phyloP scores from a whole-genome alignment of 2,329 filamentous ascomycete genomes.

The Aureobasidium melanogenum region DNA sequence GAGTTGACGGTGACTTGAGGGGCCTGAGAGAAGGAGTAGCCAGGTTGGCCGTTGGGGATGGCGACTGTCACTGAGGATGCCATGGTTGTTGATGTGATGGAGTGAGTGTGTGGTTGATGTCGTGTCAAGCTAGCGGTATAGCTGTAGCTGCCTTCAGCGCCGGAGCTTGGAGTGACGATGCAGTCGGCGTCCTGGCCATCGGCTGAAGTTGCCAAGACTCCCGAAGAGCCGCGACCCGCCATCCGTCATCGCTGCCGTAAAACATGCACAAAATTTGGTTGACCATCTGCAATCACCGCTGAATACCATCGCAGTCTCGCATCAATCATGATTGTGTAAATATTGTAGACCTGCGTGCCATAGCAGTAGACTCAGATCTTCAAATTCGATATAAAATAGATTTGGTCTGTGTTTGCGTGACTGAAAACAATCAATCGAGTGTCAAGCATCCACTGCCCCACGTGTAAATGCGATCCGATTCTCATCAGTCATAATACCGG shows the following conservation, averaged over 20 bases:
- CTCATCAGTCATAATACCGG: constrained; percentile 8
- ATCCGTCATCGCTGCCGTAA: not conserved
- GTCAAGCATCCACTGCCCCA: constrained; percentile 4
- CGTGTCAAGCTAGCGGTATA: not conserved
- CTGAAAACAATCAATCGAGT: not conserved
- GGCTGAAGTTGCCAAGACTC: not conserved
- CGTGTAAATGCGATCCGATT: constrained; percentile 1
- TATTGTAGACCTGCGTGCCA: not conserved
- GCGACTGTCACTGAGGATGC: constrained; percentile 9
- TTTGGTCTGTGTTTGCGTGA: not conserved
- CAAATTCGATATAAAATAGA: not conserved
- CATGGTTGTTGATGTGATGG: constrained; percentile 6
- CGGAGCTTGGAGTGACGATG: constrained; percentile 6
- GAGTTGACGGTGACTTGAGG: constrained; percentile 32
- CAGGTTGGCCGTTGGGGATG: constrained; percentile 26
- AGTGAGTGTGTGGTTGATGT: not conserved
- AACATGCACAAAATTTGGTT: constrained; percentile 8
- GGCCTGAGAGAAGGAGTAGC: constrained; percentile 51
- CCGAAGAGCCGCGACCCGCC: not conserved
- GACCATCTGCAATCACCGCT: not conserved
- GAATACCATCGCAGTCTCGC: not conserved
- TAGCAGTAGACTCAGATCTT: not conserved
- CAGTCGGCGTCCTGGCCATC: not conserved
- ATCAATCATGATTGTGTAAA: too few species aligned
- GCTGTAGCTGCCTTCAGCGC: not conserved